Conservation (phyloP, 805 yeast species). For the Candida oleophila region DNA sequence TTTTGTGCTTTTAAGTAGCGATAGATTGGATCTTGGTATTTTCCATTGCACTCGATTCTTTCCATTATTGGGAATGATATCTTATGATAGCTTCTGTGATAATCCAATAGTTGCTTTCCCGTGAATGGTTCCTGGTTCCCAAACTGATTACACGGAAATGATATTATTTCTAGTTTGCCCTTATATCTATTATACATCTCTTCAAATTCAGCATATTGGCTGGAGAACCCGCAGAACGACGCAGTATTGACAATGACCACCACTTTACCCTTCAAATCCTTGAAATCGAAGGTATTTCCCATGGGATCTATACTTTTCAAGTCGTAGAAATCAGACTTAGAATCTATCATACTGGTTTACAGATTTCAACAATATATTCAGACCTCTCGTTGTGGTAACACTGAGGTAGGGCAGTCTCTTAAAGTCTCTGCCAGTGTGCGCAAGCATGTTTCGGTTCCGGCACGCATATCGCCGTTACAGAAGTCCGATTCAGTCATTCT, state of each 20-base stretch:
- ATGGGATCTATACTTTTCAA: conserved; percentile 39
- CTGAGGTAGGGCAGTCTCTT: too few relatives aligned
- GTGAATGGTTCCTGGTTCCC: conserved; percentile 43
- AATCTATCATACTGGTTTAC: neutral
- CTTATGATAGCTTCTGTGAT: conserved; percentile 81
- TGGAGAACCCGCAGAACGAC: conserved; percentile 43
- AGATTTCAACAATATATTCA: too few relatives aligned
- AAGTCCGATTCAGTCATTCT: too few relatives aligned
- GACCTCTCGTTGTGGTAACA: too few relatives aligned
- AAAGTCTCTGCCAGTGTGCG: too few relatives aligned
- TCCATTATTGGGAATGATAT: conserved; percentile 86
- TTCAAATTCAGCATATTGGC: conserved; percentile 43
- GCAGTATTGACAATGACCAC: conserved; percentile 48
- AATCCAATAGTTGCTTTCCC: conserved; percentile 61
- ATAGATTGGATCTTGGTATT: conserved; percentile 76
- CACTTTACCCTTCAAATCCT: conserved; percentile 44
- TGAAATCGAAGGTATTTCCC: conserved; percentile 37
- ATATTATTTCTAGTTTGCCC: conserved; percentile 35
- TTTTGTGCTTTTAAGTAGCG: conserved; percentile 65
- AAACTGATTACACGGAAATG: conserved; percentile 48
- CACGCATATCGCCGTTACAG: too few relatives aligned
- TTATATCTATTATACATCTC: conserved; percentile 40
- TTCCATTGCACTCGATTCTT: conserved; percentile 89
- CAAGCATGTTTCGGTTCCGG: too few relatives aligned
- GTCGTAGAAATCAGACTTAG: conserved; percentile 29